Evolutionary conservation across 1,284 basidiomycete species (phyloP).

Genomic region (Xanthoconium separans): DNA sequence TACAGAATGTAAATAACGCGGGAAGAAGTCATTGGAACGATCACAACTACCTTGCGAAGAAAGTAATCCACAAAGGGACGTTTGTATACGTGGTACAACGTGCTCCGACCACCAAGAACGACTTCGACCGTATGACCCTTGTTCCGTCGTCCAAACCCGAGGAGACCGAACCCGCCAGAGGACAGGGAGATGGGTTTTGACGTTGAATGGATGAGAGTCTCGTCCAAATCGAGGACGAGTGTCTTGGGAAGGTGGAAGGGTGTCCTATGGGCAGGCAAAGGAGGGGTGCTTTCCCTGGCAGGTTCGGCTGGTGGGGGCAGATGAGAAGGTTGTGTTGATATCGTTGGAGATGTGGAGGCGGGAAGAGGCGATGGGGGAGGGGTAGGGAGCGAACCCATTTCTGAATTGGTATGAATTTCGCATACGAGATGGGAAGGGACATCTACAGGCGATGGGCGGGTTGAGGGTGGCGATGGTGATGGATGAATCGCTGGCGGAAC

Average conservation of each 20-base stretch:
- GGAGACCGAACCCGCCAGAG: conserved; percentile 54
- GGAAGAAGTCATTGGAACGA: neutral
- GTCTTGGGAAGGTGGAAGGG: conserved; percentile 86
- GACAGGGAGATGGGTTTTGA: conserved; percentile 67
- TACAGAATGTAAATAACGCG: conserved; percentile 34
- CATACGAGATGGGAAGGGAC: conserved; percentile 2
- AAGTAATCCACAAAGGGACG: conserved; percentile 97
- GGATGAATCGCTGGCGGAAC: conserved; percentile 15
- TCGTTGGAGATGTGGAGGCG: conserved; percentile 12
- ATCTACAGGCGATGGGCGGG: conserved; percentile 7
- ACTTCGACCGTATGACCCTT: conserved; percentile 95
- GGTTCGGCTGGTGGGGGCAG: conserved; percentile 29
- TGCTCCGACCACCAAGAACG: conserved; percentile 83
- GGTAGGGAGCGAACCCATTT: conserved; percentile 21
- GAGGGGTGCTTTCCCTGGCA: conserved; percentile 49
- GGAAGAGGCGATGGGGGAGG: conserved; percentile 24
- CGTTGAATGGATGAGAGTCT: conserved; percentile 97
- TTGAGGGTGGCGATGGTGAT: neutral
- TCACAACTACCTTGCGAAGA: conserved; percentile 72
- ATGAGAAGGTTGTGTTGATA: conserved; percentile 16
- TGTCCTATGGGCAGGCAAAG: conserved; percentile 50
- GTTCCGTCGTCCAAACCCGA: conserved; percentile 62
- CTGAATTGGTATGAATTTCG: conserved; percentile 8
- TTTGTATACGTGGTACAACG: conserved; percentile 98
- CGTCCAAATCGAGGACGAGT: conserved; percentile 93